These are phyloP conservation scores for Curvularia hawaiiensis DNA, from an alignment of 2,329 filamentous ascomycete genomes.

Conservation along the genomic window DNA sequence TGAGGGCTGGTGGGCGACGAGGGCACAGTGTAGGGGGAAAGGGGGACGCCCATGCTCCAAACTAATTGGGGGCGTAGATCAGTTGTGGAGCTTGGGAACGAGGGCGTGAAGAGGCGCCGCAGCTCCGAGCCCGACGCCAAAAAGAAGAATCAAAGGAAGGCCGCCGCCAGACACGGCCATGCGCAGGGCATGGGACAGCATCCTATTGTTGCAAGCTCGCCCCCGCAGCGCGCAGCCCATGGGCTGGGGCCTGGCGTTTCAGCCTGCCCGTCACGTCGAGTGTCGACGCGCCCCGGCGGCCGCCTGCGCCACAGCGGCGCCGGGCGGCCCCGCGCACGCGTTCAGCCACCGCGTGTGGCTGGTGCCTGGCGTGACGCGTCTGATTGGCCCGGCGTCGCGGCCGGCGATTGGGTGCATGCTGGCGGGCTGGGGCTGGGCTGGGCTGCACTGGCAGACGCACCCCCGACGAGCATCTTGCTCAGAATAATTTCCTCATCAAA, in stretches of 20 bases:
- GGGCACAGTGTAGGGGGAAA: slow-evolving; percentile 30
- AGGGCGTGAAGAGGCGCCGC: slow-evolving; percentile 13
- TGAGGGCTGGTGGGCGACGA: slow-evolving; percentile 20
- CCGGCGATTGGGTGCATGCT: neutral
- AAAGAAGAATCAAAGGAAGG: neutral
- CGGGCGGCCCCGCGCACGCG: slow-evolving; percentile 13
- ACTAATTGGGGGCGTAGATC: slow-evolving; percentile 27
- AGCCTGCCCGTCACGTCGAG: neutral
- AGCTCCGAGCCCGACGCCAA: slow-evolving; percentile 15
- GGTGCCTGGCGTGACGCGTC: slow-evolving; percentile 8
- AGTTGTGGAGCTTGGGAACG: slow-evolving; percentile 16
- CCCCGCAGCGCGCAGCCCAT: neutral
- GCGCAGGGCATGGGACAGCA: neutral
- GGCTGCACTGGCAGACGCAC: slow-evolving; percentile 8
- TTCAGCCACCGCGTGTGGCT: neutral
- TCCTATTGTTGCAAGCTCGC: neutral
- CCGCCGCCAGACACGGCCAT: neutral
- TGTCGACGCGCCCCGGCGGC: no score
- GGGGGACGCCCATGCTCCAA: slow-evolving; percentile 29
- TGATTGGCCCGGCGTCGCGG: slow-evolving; percentile 9
- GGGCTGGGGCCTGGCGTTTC: neutral
- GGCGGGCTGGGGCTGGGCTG: slow-evolving; percentile 6
- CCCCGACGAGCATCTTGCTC: slow-evolving; percentile 14
- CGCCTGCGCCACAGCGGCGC: no score
- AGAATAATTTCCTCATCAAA: slow-evolving; percentile 19